Conservation (phyloP, 2,329 filamentous ascomycete genomes). For the Ambrosiella cleistominuta region DNA sequence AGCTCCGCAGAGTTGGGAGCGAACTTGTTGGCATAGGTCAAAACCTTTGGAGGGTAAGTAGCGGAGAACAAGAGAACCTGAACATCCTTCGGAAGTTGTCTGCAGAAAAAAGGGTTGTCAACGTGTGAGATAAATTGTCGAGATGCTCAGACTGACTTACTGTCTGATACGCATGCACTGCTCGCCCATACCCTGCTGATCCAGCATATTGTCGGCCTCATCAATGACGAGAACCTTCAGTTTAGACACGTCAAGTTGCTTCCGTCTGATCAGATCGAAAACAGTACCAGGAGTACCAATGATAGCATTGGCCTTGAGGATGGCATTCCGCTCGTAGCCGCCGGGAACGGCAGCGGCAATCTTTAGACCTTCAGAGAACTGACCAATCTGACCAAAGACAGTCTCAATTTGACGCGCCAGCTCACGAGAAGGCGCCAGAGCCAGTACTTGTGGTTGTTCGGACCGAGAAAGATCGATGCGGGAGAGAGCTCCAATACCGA, state of each 20-base stretch:
- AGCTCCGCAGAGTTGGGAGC: conserved; percentile 75
- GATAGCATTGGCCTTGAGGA: conserved; percentile 59
- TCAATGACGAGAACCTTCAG: conserved; percentile 80
- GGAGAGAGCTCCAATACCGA: conserved; percentile 78
- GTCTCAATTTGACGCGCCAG: conserved; percentile 84
- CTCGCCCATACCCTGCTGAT: conserved; percentile 85
- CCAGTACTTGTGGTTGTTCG: conserved; percentile 63
- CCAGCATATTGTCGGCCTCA: conserved; percentile 97
- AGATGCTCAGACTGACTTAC: conserved; percentile 33
- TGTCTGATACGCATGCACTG: conserved; percentile 81
- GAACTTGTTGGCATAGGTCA: conserved; percentile 67
- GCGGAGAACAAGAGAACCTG: conserved; percentile 93
- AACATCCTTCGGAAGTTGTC: conserved; percentile 44
- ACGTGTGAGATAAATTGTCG: not conserved
- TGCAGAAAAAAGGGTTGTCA: not conserved
- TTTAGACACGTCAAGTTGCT: conserved; percentile 51
- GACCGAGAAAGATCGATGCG: conserved; percentile 59
- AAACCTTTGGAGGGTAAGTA: conserved; percentile 74
- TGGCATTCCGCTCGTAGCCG: conserved; percentile 47
- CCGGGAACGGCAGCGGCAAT: conserved; percentile 75
- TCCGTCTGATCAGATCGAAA: conserved; percentile 65
- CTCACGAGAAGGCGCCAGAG: conserved; percentile 84
- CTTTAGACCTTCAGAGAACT: conserved; percentile 58
- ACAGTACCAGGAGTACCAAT: conserved; percentile 91
- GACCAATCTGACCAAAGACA: conserved; percentile 68